Conservation (phyloP, 1,284 basidiomycete species). For the Moniliella sp. region DNA sequence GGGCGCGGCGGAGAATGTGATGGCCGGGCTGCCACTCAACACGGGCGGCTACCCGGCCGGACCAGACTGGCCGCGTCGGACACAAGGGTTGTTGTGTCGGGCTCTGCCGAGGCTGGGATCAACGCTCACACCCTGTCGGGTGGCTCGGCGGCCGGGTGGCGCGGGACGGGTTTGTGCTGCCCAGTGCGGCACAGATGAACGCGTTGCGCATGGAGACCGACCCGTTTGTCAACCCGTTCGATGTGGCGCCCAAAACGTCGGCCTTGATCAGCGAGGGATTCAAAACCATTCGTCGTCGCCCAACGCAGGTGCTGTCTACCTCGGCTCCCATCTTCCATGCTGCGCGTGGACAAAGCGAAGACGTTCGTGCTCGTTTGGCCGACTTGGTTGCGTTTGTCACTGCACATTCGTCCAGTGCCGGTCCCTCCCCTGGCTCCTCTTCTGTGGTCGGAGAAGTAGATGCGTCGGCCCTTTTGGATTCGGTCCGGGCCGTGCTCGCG, state of each 20-base stretch:
- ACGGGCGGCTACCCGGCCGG: constrained; percentile 7
- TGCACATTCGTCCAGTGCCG: neutral
- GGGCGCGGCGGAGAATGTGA: neutral
- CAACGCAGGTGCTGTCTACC: constrained; percentile 5
- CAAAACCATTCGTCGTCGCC: constrained; percentile 11
- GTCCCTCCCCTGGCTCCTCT: neutral
- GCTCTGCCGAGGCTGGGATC: constrained; percentile 12
- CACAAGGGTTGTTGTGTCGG: no score
- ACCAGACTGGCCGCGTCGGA: constrained; percentile 13
- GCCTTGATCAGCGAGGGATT: constrained; percentile 9
- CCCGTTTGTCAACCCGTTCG: constrained; percentile 10
- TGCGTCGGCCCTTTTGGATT: neutral
- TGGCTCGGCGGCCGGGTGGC: constrained; percentile 29
- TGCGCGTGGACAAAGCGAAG: constrained; percentile 1
- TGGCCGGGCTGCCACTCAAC: constrained; percentile 6
- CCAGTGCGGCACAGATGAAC: constrained; percentile 14
- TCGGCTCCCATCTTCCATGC: no score
- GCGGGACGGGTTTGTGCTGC: constrained; percentile 33
- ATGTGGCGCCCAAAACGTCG: constrained; percentile 11
- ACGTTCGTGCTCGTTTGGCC: neutral
- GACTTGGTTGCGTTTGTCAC: neutral
- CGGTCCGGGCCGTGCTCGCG: constrained; percentile 3
- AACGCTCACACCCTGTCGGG: constrained; percentile 17
- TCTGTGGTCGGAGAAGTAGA: neutral
- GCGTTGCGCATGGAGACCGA: constrained; percentile 11